A percentile compares a stretch with the other conserved stretches of the same genome.
Conservation (phyloP, 129 eudicot species). For the Pseudognaphalium luteoalbum region DNA sequence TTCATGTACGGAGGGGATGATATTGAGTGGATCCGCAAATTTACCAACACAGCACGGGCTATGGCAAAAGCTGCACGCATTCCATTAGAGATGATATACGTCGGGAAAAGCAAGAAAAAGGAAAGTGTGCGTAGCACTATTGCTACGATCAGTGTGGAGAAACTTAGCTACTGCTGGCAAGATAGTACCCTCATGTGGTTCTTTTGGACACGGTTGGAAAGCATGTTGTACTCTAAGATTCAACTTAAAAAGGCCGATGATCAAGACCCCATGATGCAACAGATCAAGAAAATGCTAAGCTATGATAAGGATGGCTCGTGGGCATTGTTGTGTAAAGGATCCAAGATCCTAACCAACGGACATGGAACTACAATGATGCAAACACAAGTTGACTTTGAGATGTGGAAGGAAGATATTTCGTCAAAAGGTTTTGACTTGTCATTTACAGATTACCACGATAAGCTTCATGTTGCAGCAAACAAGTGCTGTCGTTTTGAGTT, state of each 20-base stretch:
- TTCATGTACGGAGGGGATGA: slow-evolving; percentile 65
- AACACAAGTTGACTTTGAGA: slow-evolving; percentile 36
- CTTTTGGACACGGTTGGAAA: slow-evolving; percentile 55
- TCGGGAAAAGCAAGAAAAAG: slow-evolving; percentile 51
- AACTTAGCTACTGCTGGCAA: slow-evolving; percentile 60
- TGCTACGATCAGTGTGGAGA: slow-evolving; percentile 38
- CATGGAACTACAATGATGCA: slow-evolving; percentile 44
- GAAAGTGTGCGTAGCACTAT: slow-evolving; percentile 43
- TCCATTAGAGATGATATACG: slow-evolving; percentile 54
- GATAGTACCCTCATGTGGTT: slow-evolving; percentile 45
- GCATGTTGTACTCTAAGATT: slow-evolving; percentile 84
- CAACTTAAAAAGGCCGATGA: slow-evolving; percentile 52
- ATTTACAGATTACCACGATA: slow-evolving; percentile 36
- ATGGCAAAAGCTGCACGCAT: slow-evolving; percentile 42
- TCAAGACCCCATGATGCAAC: slow-evolving; percentile 56
- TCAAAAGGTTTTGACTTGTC: slow-evolving; percentile 47
- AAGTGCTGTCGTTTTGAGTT: slow-evolving; percentile 64
- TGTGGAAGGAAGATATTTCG: slow-evolving; percentile 49
- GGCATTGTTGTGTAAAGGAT: slow-evolving; percentile 68
- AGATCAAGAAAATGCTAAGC: slow-evolving; percentile 62
- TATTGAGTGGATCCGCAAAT: slow-evolving; percentile 56
- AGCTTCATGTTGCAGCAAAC: slow-evolving; percentile 42
- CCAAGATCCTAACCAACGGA: slow-evolving; percentile 42
- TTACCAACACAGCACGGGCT: slow-evolving; percentile 41
- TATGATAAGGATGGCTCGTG: slow-evolving; percentile 65